Conservation (phyloP, 805 yeast species). For the Wickerhamiella kurtzmanii region DNA sequence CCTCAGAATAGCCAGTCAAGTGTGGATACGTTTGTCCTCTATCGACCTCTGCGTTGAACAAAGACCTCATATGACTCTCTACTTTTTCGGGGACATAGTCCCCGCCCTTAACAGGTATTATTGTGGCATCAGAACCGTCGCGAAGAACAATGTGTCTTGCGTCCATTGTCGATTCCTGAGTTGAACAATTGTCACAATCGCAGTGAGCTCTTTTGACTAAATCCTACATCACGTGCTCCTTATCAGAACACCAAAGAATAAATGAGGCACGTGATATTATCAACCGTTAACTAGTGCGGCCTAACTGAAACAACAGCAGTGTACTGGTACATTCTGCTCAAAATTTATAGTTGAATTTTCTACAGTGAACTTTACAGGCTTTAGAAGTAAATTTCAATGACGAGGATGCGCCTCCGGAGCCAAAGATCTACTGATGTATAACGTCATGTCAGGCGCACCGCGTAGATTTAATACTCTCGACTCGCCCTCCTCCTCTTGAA, state of each 20-base stretch:
- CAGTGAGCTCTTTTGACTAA: too few relatives aligned
- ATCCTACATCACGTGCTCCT: background rate
- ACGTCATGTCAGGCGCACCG: background rate
- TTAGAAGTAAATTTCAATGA: too few relatives aligned
- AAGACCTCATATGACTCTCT: conserved; percentile 33
- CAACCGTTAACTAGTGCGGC: too few relatives aligned
- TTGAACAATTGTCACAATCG: too few relatives aligned
- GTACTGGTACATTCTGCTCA: too few relatives aligned
- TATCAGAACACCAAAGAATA: too few relatives aligned
- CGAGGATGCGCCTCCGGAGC: too few relatives aligned
- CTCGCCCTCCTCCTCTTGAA: background rate
- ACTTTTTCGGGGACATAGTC: conserved; percentile 39
- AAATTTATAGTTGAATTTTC: too few relatives aligned
- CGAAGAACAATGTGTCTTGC: background rate
- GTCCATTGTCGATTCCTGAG: background rate
- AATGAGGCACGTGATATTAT: too few relatives aligned
- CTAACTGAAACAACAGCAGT: too few relatives aligned
- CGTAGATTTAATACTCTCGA: background rate
- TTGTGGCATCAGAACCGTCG: conserved; percentile 37
- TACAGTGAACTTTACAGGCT: too few relatives aligned
- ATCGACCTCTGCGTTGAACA: conserved; percentile 53
- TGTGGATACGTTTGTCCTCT: conserved; percentile 67
- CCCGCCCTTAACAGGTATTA: conserved; percentile 43
- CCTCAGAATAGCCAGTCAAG: conserved; percentile 25
- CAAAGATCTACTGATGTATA: background rate